Conservation (phyloP, 2,329 filamentous ascomycete genomes). For the Penicillium palitans region DNA sequence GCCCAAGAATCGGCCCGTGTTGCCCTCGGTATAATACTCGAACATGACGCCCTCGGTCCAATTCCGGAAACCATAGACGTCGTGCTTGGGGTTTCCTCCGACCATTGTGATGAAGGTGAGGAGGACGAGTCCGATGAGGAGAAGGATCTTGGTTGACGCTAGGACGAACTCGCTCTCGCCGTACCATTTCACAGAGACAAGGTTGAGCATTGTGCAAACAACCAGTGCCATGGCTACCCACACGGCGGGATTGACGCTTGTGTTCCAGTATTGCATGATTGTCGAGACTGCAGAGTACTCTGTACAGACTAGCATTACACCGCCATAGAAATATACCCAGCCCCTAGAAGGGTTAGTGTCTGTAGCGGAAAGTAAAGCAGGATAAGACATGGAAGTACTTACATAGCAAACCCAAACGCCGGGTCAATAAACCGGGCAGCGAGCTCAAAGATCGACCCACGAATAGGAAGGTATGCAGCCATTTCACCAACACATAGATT, state of each 20-base stretch:
- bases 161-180: slow-evolving; percentile 73
- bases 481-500: slow-evolving; percentile 35
- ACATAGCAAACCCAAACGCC: slow-evolving; percentile 46
- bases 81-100: slow-evolving; percentile 71
- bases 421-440: slow-evolving; percentile 52
- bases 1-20: slow-evolving; percentile 68
- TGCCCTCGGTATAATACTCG: slow-evolving; percentile 62
- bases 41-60: slow-evolving; percentile 65
- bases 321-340: slow-evolving; percentile 51
- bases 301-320: slow-evolving; percentile 49
- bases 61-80: slow-evolving; percentile 69
- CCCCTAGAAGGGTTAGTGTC: slow-evolving; percentile 24
- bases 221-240: slow-evolving; percentile 46
- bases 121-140: slow-evolving; percentile 66
- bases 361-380: neutral
- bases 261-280: slow-evolving; percentile 49
- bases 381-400: neutral
- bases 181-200: slow-evolving; percentile 69
- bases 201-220: slow-evolving; percentile 58
- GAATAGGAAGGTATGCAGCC: slow-evolving; percentile 41
- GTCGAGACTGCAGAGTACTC: slow-evolving; percentile 49
- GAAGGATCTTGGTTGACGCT: slow-evolving; percentile 67
- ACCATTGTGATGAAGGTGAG: slow-evolving; percentile 81
- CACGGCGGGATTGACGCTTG: slow-evolving; percentile 43
- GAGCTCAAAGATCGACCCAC: slow-evolving; percentile 50